These are phyloP conservation scores for Guillardia theta DNA, from an alignment of 78 protist species.

Conservation along the genomic window DNA sequence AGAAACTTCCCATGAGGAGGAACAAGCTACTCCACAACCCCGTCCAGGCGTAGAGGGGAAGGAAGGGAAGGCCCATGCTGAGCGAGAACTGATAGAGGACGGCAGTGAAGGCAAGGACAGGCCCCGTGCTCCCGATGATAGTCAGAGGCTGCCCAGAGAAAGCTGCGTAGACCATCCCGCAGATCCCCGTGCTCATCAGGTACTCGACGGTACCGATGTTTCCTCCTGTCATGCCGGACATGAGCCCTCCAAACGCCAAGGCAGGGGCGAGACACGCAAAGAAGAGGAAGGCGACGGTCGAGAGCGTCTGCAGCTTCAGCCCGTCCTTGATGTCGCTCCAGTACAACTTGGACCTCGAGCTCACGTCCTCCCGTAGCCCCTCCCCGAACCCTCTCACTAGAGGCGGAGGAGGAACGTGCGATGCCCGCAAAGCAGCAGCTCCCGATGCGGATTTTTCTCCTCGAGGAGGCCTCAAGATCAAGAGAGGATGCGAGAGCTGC, in stretches of 20 bases:
- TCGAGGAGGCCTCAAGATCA: too few relatives aligned
- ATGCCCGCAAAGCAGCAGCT: too few relatives aligned
- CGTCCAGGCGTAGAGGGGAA: not conserved
- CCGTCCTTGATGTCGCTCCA: not conserved
- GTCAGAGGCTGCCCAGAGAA: not conserved
- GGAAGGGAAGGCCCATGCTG: not conserved
- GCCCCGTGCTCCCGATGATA: not conserved
- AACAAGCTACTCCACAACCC: not conserved
- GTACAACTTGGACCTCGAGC: not conserved
- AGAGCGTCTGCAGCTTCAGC: not conserved
- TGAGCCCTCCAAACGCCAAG: not conserved
- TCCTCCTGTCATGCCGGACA: not conserved
- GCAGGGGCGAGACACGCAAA: not conserved
- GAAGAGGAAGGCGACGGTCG: not conserved
- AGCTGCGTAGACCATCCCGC: not conserved
- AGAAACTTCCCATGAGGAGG: not conserved
- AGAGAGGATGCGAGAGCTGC: too few relatives aligned
- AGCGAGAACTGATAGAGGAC: not conserved
- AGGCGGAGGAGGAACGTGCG: too few relatives aligned
- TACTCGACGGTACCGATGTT: not conserved
- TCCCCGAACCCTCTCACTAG: too few relatives aligned
- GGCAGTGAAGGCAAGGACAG: not conserved
- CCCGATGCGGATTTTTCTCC: too few relatives aligned
- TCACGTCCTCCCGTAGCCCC: too few relatives aligned
- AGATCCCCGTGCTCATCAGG: not conserved